Evolutionary conservation across 306 rosid species (phyloP), one percentile per base, ranked within the genome.

Genomic region (Ochetophila trinervis): DNA sequence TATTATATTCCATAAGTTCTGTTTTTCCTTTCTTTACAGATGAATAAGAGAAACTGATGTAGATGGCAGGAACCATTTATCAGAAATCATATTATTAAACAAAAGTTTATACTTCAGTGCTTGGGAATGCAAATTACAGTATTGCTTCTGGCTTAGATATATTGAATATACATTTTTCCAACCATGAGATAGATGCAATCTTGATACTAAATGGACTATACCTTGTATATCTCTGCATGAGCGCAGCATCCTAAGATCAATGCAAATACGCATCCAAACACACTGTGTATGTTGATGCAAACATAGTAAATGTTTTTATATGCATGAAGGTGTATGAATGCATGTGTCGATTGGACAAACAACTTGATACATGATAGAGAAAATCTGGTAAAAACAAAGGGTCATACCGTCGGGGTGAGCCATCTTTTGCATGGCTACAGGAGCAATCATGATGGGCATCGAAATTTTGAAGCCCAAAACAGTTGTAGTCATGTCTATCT

Each of bases 391-490:
- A 22, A 27, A 19, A 11, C 7, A 54, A 32, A 8, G 27, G 44
- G 23, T 19, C 14, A 67, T 67, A 88, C 98, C 98, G 61, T 89
- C 91, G 57, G 95, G 93, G 53, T 92, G 98, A 78, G 98, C 98
- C 98, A 92, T 87, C 82, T 92, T 92, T 77, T 89, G 96, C 93
- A 92, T 84, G 71, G 96, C 98, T 45, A 96, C 89, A 1, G 96
- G 98, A 67, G 98, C 98, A 79, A 92, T 72, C 98, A 92, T 92
- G 77, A 92, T 89, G 22, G 98, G 98, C 96, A 92, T 92, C 23
- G 98, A 92, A 71, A 87, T 84, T 52, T 87, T 81, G 95, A 86
- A 92, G 27, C 98, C 98, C 76, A 92, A 70, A 20, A 92, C 89
- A 47, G 86, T 87, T 18, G 95, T 86, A 32, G 85, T 58, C 87